Percentiles rank a stretch among this genome's conserved stretches.
These are phyloP conservation scores for Asterophora lycoperdoides DNA, from an alignment of 768 basidiomycete species.

Conservation along the genomic window DNA sequence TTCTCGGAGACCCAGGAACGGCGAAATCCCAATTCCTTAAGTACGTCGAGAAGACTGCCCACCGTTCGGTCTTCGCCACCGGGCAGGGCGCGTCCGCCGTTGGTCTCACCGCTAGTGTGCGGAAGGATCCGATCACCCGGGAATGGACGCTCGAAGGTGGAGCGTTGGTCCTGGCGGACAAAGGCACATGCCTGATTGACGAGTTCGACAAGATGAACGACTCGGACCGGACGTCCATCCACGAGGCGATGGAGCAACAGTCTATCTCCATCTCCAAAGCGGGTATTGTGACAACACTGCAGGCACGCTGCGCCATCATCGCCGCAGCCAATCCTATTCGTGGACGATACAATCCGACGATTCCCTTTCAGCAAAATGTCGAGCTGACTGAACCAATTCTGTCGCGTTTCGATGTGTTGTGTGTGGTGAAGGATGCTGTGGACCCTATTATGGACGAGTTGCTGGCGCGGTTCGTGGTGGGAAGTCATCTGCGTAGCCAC, in stretches of 20 bases:
- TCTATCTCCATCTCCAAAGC: constrained; percentile 99
- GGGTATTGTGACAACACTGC: constrained; percentile 96
- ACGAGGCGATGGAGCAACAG: constrained; percentile 99
- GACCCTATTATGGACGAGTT: constrained; percentile 97
- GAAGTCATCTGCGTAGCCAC: constrained; percentile 91
- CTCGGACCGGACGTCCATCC: constrained; percentile 94
- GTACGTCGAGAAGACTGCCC: constrained; percentile 98
- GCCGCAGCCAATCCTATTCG: constrained; percentile 98
- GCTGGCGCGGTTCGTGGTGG: constrained; percentile 96
- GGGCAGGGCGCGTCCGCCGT: constrained; percentile 98
- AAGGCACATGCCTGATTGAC: constrained; percentile 96
- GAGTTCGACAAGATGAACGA: constrained; percentile 99
- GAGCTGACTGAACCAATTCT: constrained; percentile 97
- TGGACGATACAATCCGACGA: constrained; percentile 96
- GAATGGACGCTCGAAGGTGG: constrained; percentile 99
- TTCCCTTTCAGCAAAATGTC: constrained; percentile 97
- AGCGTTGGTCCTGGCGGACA: constrained; percentile 96
- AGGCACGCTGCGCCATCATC: constrained; percentile 95
- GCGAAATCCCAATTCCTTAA: constrained; percentile 99
- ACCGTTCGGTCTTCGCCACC: constrained; percentile 95
- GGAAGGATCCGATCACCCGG: constrained; percentile 93
- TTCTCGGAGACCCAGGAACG: constrained; percentile 97
- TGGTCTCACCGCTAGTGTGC: constrained; percentile 97
- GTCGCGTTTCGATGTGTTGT: constrained; percentile 96
- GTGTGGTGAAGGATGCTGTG: constrained; percentile 96